Evolutionary conservation across 1,284 basidiomycete genomes (phyloP), one percentile per base, ranked within the genome.

Genomic region (Ganoderma lucidum): DNA sequence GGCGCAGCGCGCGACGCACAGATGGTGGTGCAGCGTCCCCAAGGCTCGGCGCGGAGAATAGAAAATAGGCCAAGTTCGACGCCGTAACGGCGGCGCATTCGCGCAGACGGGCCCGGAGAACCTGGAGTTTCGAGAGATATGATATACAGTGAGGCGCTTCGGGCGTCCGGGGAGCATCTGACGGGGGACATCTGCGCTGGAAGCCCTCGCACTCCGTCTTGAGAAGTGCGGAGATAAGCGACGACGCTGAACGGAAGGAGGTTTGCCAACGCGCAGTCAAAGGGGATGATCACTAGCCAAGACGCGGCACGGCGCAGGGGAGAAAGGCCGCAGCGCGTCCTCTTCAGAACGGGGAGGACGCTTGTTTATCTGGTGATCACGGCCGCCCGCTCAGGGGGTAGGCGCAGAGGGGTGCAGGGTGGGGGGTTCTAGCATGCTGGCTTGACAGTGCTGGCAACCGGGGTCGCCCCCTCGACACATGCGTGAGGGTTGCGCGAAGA

Each of bases 191-290:
- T 55, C 28, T 9, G 28, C 51, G 8, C 51, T n/a, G 28, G 51
- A 56, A 35, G 53, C 15, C 53, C 53, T 17, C 10, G 48, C 23
- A 28, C 10, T 35, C 30, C 53, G 14, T 10, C 23, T 15, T 30
- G 53, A 32, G 32, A 56, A 35, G 53, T 56, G 53, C 53, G 53
- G 53, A 32, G 14, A 32, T 35, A 56, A 56, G 53, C 53, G 53
- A 17, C 53, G 30, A 32, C 53, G 53, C 53, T 35, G 14, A 15
- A 35, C 30, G 30, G 32, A 32, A 56, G 14, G 32, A 56, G 10
- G 48, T 51, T 51, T 51, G 48, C 53, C 53, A 56, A 30, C 15
- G 14, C 53, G 53, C 53, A 56, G 30, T 6, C 15, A 30, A 30
- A 56, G 53, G 23, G 48, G 45, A 9, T 48, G 45, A 23, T n/a